Evolutionary conservation across 2,329 filamentous ascomycete species (phyloP), one percentile per base, ranked within the genome.

Genomic region (Fonsecaea pedrosoi): DNA sequence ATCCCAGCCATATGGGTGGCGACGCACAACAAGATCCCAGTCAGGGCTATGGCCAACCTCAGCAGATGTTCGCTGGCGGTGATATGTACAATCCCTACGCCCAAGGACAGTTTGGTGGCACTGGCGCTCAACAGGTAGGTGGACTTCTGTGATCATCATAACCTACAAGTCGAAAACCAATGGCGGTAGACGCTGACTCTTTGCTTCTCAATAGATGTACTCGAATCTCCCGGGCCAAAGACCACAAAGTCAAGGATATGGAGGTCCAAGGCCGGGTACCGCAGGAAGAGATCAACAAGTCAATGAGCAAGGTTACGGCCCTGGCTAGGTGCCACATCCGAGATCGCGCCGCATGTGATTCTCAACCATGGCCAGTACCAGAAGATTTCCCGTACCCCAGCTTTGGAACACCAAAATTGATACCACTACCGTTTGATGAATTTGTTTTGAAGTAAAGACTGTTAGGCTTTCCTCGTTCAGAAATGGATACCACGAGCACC

Each of bases 11-110:
- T 70, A 91, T 93, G 65, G 69, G 69, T 37, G 70, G 66, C 18
- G 71, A 73, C 55, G 69, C 34, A 5, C 92, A 92, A 72, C 83
- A 89, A 13, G 90, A 91, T 57, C 87, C 90, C 12, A 85, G 87
- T 55, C 86, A 87, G 60, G 85, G 87, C 12, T 96, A 96, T 76
- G 91, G 89, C 13, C 92, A 95, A 75, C 86, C 90, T 73, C 77
- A 79, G 54, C 82, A 88, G 70, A 96, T 97, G 85, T 97, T 94
- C 79, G 89, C 92, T 69, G 88, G 87, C 70, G 60, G 69, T 21
- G 69, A 70, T 13, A 97, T 97, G 85, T 98, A 98, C 78, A 86
- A 86, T 45, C 76, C 78, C 25, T 96, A 96, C 77, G 86, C 89
- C 13, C 82, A 88, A 69, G 92, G 97, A 86, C 89, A 90, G 73